phyloP scores from a whole-genome alignment of 352 stramenopile genomes.

The Phytophthora hibernalis region DNA sequence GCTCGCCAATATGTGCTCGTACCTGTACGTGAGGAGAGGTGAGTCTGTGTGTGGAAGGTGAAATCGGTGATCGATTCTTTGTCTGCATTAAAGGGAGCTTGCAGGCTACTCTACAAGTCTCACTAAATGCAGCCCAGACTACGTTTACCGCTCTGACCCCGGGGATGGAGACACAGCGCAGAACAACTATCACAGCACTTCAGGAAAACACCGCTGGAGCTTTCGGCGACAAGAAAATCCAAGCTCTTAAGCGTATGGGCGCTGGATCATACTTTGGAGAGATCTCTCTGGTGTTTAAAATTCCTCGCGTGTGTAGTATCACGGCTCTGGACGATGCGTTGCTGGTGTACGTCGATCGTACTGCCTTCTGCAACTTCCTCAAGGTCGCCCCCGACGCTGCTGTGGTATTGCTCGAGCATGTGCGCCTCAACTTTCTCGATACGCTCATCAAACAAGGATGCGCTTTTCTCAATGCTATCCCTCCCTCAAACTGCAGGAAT shows the following conservation, averaged over 20 bases:
- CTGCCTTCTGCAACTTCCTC: constrained; percentile 76
- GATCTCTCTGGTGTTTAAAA: constrained; percentile 76
- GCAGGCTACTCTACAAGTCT: constrained; percentile 53
- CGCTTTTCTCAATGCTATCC: constrained; percentile 61
- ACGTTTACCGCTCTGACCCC: constrained; percentile 34
- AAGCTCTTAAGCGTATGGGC: constrained; percentile 60
- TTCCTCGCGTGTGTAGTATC: constrained; percentile 72
- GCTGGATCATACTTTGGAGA: constrained; percentile 76
- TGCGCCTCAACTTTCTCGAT: constrained; percentile 66
- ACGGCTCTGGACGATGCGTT: constrained; percentile 67
- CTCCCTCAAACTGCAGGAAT: constrained; percentile 62
- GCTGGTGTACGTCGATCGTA: constrained; percentile 73
- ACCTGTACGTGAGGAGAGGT: constrained; percentile 59
- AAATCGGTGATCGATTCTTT: constrained; percentile 73
- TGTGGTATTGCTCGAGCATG: constrained; percentile 64
- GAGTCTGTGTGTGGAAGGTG: constrained; percentile 58
- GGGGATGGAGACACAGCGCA: not conserved
- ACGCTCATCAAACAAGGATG: constrained; percentile 68
- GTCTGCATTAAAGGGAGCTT: constrained; percentile 70
- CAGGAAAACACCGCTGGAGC: constrained; percentile 16
- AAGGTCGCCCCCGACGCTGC: constrained; percentile 68
- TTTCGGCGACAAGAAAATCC: constrained; percentile 44
- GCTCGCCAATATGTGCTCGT: constrained; percentile 74
- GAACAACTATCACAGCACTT: constrained; percentile 26
- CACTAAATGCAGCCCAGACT: constrained; percentile 33